Evolutionary conservation across 345 rosid genomes (phyloP).

Genomic region (Tarenaya hassleriana): DNA sequence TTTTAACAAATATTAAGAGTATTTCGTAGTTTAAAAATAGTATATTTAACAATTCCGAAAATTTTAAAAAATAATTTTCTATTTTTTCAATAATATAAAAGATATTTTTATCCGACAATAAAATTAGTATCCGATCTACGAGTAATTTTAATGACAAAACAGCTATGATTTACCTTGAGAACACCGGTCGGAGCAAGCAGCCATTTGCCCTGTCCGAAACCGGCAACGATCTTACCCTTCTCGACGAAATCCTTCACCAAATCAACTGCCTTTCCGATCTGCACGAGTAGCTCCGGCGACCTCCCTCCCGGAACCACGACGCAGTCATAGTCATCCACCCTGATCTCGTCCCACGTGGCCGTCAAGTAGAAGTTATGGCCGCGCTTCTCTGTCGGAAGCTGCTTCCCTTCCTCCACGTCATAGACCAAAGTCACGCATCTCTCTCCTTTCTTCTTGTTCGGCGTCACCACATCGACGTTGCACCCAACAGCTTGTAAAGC

Average conservation of each 20-base stretch:
- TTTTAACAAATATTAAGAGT: too few species aligned
- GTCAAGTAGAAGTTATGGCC: constrained; percentile 45
- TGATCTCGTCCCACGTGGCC: constrained; percentile 33
- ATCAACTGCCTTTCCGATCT: constrained; percentile 33
- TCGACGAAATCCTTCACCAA: constrained; percentile 34
- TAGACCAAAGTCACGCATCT: constrained; percentile 39
- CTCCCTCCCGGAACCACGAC: constrained; percentile 49
- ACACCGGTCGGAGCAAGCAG: constrained; percentile 36
- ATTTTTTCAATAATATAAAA: background rate
- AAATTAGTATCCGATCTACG: background rate
- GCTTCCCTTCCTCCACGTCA: constrained; percentile 37
- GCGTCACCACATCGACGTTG: constrained; percentile 40
- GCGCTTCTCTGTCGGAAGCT: constrained; percentile 37
- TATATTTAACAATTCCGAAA: too few species aligned
- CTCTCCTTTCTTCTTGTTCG: constrained; percentile 45
- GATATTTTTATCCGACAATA: background rate
- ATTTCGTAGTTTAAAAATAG: too few species aligned
- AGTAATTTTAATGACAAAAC: background rate
- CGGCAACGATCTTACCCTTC: constrained; percentile 37
- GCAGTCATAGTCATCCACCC: constrained; percentile 39
- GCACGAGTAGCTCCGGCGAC: constrained; percentile 42
- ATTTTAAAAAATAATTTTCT: too few species aligned
- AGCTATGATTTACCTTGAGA: constrained; percentile 32
- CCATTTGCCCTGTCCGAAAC: constrained; percentile 46
- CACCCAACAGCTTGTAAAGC: constrained; percentile 48